phyloP scores from a whole-genome alignment of 352 stramenopile genomes.

The Phytophthora nicotianae region DNA sequence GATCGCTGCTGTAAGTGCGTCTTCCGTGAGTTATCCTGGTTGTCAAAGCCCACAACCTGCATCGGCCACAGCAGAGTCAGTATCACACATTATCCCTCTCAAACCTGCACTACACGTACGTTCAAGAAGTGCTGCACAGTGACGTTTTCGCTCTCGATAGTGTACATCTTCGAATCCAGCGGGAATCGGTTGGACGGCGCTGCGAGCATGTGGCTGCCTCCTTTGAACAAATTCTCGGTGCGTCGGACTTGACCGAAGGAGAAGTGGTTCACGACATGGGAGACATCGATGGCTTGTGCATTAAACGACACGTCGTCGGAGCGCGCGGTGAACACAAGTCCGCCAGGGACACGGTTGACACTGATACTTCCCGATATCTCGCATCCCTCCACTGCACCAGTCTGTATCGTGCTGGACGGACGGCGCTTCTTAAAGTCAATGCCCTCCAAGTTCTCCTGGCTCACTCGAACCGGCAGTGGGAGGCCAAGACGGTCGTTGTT shows the following conservation, averaged over 20 bases:
- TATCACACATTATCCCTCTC: not conserved
- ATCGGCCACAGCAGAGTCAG: conserved; percentile 5
- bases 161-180: conserved; percentile 62
- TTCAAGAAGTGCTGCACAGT: conserved; percentile 86
- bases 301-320: conserved; percentile 79
- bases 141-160: conserved; percentile 67
- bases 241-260: conserved; percentile 84
- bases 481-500: conserved; percentile 53
- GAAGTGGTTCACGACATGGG: conserved; percentile 81
- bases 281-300: conserved; percentile 59
- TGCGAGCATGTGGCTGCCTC: conserved; percentile 43
- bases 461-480: conserved; percentile 59
- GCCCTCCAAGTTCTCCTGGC: conserved; percentile 54
- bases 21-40: conserved; percentile 53
- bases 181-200: conserved; percentile 65
- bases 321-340: conserved; percentile 69
- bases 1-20: conserved; percentile 63
- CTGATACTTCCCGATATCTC: conserved; percentile 81
- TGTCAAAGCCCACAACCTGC: conserved; percentile 81
- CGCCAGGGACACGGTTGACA: conserved; percentile 78
- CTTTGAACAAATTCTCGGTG: conserved; percentile 61
- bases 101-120: conserved; percentile 60
- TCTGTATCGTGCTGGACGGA: conserved; percentile 34
- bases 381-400: conserved; percentile 64
- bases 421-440: conserved; percentile 58